Conservation (phyloP, 2,329 filamentous ascomycete genomes). For the Ophiognomonia clavigignenti-juglandacearum region DNA sequence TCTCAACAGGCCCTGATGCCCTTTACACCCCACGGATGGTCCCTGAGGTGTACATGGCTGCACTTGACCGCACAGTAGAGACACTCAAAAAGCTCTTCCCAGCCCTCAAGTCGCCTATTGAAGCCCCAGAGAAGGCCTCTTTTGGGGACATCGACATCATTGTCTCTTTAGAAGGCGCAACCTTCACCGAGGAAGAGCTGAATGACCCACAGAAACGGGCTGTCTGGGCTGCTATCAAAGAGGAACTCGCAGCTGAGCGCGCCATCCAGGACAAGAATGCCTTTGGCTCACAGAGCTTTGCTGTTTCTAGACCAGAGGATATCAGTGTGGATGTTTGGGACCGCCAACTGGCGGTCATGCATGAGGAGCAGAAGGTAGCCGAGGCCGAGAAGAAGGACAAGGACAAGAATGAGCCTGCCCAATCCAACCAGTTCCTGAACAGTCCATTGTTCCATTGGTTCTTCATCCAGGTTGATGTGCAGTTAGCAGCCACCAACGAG, state of each 20-base stretch:
- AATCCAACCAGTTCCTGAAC: too few relatives aligned
- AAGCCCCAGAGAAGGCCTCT: conserved; percentile 63
- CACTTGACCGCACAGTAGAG: conserved; percentile 40
- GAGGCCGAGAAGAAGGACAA: neutral
- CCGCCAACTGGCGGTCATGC: neutral
- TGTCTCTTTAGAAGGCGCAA: conserved; percentile 32
- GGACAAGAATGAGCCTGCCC: neutral
- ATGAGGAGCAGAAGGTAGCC: neutral
- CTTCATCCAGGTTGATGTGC: conserved; percentile 68
- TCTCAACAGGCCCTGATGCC: conserved; percentile 38
- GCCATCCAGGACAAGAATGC: conserved; percentile 2
- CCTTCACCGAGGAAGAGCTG: neutral
- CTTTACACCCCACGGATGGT: conserved; percentile 64
- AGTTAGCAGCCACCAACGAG: conserved; percentile 39
- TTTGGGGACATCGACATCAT: conserved; percentile 73
- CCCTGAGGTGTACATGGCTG: conserved; percentile 46
- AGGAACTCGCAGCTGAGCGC: conserved; percentile 40
- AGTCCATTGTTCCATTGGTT: too few relatives aligned
- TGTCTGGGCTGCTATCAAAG: conserved; percentile 27
- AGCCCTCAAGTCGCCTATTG: conserved; percentile 55
- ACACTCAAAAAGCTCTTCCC: conserved; percentile 48
- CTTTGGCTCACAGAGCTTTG: conserved; percentile 33
- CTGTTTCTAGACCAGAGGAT: conserved; percentile 48
- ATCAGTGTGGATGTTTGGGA: conserved; percentile 2
- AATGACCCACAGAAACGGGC: neutral